A percentile compares a stretch with the other conserved stretches of the same genome.
Conservation (phyloP, 106 monocot species). For the Cymbidium sinense region DNA sequence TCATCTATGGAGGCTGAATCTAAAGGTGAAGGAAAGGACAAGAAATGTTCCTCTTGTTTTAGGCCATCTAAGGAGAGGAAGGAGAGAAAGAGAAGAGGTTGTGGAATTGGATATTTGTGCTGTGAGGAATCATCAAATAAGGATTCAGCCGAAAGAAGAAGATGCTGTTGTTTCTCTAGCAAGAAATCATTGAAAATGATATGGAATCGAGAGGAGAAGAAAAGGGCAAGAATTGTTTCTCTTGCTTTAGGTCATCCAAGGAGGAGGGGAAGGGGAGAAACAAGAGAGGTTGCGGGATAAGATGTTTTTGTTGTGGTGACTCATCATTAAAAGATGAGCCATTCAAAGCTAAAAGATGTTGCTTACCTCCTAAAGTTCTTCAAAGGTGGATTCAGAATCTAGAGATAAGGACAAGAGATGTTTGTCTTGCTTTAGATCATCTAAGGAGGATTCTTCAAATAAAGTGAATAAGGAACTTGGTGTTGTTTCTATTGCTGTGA, state of each 20-base stretch:
- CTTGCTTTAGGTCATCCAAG: slow-evolving; percentile 7
- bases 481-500: background rate
- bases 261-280: background rate
- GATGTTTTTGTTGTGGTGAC: background rate
- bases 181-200: background rate
- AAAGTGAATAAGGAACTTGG: background rate
- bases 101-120: background rate
- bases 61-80: background rate
- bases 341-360: background rate
- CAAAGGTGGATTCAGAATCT: background rate
- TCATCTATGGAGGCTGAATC: background rate
- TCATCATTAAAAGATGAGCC: background rate
- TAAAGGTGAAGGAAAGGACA: background rate
- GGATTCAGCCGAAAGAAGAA: background rate
- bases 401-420: background rate
- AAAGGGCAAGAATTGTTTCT: slow-evolving; percentile 3
- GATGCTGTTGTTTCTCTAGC: background rate
- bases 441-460: background rate
- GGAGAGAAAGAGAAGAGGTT: background rate
- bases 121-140: background rate
- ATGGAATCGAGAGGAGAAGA: background rate
- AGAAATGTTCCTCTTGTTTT: background rate
- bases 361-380: background rate
- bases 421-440: slow-evolving; percentile 3
- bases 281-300: background rate